These are phyloP conservation scores for Neurospora sp. DNA, from an alignment of 2,329 filamentous ascomycete genomes.

Conservation along the genomic window DNA sequence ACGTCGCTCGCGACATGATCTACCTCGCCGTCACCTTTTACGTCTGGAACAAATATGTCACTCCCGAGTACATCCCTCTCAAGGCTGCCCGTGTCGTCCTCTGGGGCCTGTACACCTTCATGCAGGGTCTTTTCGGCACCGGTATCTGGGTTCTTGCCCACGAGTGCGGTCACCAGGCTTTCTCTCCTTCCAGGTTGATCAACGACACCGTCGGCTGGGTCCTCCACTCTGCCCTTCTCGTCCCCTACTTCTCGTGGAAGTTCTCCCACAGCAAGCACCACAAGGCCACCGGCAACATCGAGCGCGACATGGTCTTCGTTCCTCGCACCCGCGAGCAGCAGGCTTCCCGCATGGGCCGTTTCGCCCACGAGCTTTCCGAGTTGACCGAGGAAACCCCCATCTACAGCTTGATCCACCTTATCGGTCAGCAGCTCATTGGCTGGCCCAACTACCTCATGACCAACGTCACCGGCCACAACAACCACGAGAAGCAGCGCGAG, in stretches of 20 bases:
- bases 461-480: slow-evolving; percentile 95
- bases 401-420: slow-evolving; percentile 60
- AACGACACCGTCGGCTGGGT: slow-evolving; percentile 91
- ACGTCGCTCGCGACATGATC: slow-evolving; percentile 73
- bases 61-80: slow-evolving; percentile 70
- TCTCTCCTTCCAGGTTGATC: slow-evolving; percentile 81
- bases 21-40: slow-evolving; percentile 70
- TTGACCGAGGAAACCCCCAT: slow-evolving; percentile 92
- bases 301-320: slow-evolving; percentile 99
- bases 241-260: slow-evolving; percentile 99
- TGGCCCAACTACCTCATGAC: slow-evolving; percentile 86
- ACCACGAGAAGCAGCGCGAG: slow-evolving; percentile 82
- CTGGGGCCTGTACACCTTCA: slow-evolving; percentile 58
- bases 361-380: slow-evolving; percentile 76
- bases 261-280: slow-evolving; percentile 99
- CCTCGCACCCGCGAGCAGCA: slow-evolving; percentile 80
- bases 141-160: slow-evolving; percentile 95
- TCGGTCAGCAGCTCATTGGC: slow-evolving; percentile 80
- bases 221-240: slow-evolving; percentile 39
- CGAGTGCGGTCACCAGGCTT: slow-evolving; percentile 95
- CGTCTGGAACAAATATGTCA: slow-evolving; percentile 82
- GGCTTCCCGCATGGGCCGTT: slow-evolving; percentile 61
- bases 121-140: slow-evolving; percentile 89
- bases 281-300: slow-evolving; percentile 95
- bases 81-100: slow-evolving; percentile 53